Evolutionary conservation across 352 stramenopile genomes (phyloP), one percentile per base, ranked within the genome.

Genomic region (Elongisporangium undulatum): DNA sequence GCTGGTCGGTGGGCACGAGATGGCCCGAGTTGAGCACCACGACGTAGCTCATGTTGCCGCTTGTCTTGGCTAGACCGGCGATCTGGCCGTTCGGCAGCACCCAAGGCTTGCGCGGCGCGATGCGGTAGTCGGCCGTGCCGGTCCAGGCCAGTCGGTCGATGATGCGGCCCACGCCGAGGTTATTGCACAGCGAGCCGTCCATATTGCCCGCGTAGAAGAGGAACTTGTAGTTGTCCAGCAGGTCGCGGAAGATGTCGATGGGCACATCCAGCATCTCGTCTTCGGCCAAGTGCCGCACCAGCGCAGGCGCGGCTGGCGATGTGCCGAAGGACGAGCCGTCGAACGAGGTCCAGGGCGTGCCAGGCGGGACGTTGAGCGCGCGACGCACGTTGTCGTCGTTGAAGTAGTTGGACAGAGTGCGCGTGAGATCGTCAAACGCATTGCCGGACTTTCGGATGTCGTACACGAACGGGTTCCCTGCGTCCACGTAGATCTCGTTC

Each of bases 121-220:
- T 62, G 34, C 82, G 82, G 65, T 92, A 94, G 53, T 87, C 72
- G 34, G 68, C 67, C 19, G 82, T 90, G 34, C 78, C 82, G 16
- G 62, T 75, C 84, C 84, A 94, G 41, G 81, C 77, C 10, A 94
- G 77, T 4, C 81, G 82, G 60, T 94, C 84, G 57, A 94, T 90
- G 56, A 90, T 89, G 48, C 82, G 84, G 1, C 75, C 72, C 16
- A 94, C 68, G 24, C 84, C 84, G 22, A 94, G 70, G 61, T 90
- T 90, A 66, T 94, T 94, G 69, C 80, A 90, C 51, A 79, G 23
- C 26, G 84, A 94, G 51, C 84, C 82, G 61, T 94, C 84, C 81
- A 94, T 91, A 58, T 94, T 94, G 66, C 84, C 84, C 0, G 84
- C 84, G 57, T 91, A 94, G 45, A 92, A 94, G 15, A 94, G 74